Percentiles rank a stretch among this genome's conserved stretches.
Evolutionary conservation across 768 basidiomycete genomes (phyloP).

Genomic region (Neoboletus brunneissimus): DNA sequence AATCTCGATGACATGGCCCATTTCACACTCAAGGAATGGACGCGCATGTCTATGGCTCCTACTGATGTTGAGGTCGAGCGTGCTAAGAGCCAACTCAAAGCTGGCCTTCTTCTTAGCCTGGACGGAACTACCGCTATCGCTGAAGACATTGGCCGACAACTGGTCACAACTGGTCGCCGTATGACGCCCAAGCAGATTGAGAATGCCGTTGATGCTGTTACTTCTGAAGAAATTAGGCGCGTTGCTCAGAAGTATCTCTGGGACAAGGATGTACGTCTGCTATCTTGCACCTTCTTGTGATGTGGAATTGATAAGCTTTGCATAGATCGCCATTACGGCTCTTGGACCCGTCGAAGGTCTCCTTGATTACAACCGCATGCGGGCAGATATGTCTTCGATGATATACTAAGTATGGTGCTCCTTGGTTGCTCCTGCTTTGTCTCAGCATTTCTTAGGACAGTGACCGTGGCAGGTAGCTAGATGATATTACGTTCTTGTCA

Average conservation of each 20-base stretch:
- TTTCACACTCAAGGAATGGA: slow-evolving; percentile 95
- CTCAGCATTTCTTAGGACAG: neutral
- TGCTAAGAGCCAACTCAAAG: slow-evolving; percentile 98
- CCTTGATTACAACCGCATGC: slow-evolving; percentile 90
- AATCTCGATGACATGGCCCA: slow-evolving; percentile 93
- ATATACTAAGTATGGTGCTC: slow-evolving; percentile 45
- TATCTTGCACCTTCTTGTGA: slow-evolving; percentile 11
- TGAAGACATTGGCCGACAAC: slow-evolving; percentile 97
- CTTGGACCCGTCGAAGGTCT: slow-evolving; percentile 89
- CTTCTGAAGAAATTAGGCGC: slow-evolving; percentile 83
- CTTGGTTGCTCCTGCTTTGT: neutral
- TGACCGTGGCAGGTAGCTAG: slow-evolving; percentile 17
- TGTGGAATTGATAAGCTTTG: slow-evolving; percentile 2
- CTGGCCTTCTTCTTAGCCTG: slow-evolving; percentile 80
- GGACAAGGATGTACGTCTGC: slow-evolving; percentile 83
- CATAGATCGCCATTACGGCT: slow-evolving; percentile 80
- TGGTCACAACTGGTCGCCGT: slow-evolving; percentile 90
- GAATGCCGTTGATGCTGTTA: slow-evolving; percentile 86
- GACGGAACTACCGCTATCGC: slow-evolving; percentile 97
- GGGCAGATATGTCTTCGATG: slow-evolving; percentile 79
- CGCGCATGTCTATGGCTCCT: slow-evolving; percentile 87
- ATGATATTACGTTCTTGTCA: slow-evolving; percentile 15
- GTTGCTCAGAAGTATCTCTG: slow-evolving; percentile 96
- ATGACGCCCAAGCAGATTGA: slow-evolving; percentile 94
- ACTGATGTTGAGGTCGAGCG: slow-evolving; percentile 88